Conservation (phyloP, 2,329 filamentous ascomycete species). For the Aotearoamyces nothofagi region DNA sequence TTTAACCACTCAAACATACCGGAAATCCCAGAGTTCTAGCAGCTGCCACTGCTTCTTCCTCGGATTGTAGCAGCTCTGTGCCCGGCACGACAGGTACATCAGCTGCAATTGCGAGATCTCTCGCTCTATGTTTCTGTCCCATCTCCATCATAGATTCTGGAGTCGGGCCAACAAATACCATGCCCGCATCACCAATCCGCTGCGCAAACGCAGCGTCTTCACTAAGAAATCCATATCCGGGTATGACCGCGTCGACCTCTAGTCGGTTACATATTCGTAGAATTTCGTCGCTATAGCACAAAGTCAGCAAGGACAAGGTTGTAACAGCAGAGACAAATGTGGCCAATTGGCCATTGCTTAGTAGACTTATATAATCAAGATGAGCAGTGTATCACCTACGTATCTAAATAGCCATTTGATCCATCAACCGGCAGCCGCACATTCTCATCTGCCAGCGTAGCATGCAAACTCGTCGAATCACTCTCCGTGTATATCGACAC, state of each 20-base stretch:
- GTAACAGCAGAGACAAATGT: neutral
- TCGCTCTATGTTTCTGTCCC: conserved; percentile 24
- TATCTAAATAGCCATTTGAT: conserved; percentile 6
- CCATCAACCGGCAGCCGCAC: conserved; percentile 5
- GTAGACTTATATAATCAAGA: too few species aligned
- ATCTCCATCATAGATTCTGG: conserved; percentile 25
- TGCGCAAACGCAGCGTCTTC: conserved; percentile 48
- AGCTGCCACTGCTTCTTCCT: conserved; percentile 18
- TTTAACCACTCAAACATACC: too few species aligned
- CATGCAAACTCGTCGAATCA: conserved; percentile 20
- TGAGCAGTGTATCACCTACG: too few species aligned
- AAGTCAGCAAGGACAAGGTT: too few species aligned
- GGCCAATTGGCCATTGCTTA: too few species aligned
- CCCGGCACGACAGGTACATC: conserved; percentile 23
- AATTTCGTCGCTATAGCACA: conserved; percentile 3
- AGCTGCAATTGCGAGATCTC: conserved; percentile 18
- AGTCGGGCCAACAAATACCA: conserved; percentile 44
- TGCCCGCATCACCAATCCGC: conserved; percentile 32
- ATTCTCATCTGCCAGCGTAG: conserved; percentile 6
- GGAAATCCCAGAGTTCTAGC: conserved; percentile 21
- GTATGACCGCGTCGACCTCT: conserved; percentile 38
- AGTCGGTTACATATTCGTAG: conserved; percentile 4
- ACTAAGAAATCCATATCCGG: conserved; percentile 52
- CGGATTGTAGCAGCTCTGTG: conserved; percentile 14
- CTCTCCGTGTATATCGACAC: conserved; percentile 36